These are phyloP conservation scores for Lyophyllum shimeji DNA, from an alignment of 768 basidiomycete species.

Conservation along the genomic window DNA sequence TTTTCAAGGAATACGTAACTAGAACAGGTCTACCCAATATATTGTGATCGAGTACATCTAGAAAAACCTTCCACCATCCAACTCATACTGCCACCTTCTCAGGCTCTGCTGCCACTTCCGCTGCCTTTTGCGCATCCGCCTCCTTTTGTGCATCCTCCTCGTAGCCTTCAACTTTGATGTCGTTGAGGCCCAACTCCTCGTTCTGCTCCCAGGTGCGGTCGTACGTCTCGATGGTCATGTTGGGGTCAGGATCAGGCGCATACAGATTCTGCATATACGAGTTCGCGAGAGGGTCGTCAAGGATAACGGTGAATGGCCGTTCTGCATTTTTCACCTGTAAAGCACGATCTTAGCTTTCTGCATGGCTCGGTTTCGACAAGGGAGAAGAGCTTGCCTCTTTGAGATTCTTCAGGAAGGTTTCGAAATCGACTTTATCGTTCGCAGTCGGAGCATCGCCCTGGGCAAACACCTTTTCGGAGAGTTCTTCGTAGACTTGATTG, in stretches of 20 bases:
- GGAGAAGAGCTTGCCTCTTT: constrained; percentile 56
- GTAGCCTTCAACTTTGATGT: constrained; percentile 82
- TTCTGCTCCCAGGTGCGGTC: constrained; percentile 89
- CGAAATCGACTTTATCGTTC: constrained; percentile 61
- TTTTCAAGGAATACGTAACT: too few relatives aligned
- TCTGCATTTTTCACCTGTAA: constrained; percentile 74
- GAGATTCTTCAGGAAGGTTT: constrained; percentile 71
- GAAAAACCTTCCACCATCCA: neutral
- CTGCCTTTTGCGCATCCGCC: constrained; percentile 22
- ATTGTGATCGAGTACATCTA: too few relatives aligned
- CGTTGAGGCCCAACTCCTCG: constrained; percentile 91
- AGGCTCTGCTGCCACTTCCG: neutral
- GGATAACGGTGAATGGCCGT: constrained; percentile 83
- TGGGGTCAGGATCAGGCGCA: constrained; percentile 95
- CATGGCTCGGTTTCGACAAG: neutral
- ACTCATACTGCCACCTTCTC: neutral
- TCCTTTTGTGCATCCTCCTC: constrained; percentile 43
- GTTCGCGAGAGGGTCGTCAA: constrained; percentile 95
- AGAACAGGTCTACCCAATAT: too few relatives aligned
- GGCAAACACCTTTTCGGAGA: constrained; percentile 83
- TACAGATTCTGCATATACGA: constrained; percentile 97
- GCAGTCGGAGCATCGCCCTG: constrained; percentile 60
- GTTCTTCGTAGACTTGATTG: constrained; percentile 92
- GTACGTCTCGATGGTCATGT: constrained; percentile 82
- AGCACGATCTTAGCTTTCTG: constrained; percentile 3